A percentile compares a stretch with the other conserved stretches of the same genome.
Conservation (phyloP, 1,284 basidiomycete species). For the Trametes pubescens region DNA sequence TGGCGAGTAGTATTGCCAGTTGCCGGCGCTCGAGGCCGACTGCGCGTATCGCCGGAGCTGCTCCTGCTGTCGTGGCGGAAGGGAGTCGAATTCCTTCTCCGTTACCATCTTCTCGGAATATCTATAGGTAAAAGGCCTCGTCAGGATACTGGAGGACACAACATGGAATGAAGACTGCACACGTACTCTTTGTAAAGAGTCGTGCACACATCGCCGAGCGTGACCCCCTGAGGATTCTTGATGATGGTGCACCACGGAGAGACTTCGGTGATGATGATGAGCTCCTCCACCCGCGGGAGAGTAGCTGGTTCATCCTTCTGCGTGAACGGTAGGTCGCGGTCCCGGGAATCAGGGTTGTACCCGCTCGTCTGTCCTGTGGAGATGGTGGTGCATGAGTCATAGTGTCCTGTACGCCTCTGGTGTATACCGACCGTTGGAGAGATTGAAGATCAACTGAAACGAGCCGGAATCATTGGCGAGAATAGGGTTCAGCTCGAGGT, state of each 20-base stretch:
- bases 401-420: neutral
- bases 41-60: constrained; percentile 67
- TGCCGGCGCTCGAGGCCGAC: constrained; percentile 46
- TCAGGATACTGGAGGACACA: neutral
- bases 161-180: neutral
- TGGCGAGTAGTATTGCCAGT: constrained; percentile 55
- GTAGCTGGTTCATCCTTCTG: constrained; percentile 82
- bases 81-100: constrained; percentile 66
- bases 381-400: constrained; percentile 2
- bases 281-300: constrained; percentile 74
- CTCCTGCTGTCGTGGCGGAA: constrained; percentile 72
- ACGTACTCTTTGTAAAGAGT: constrained; percentile 77
- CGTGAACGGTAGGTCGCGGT: constrained; percentile 68
- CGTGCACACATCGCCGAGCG: constrained; percentile 72
- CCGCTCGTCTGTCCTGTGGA: constrained; percentile 63
- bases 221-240: constrained; percentile 75
- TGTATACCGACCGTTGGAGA: constrained; percentile 60
- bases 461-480: constrained; percentile 55
- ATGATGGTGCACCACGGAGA: constrained; percentile 85
- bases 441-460: constrained; percentile 77
- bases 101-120: constrained; percentile 74
- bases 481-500: constrained; percentile 75
- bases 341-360: constrained; percentile 63
- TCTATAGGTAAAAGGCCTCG: constrained; percentile 44
- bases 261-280: constrained; percentile 75